Evolutionary conservation across 768 basidiomycete genomes (phyloP).

Genomic region (Suillus americanus): DNA sequence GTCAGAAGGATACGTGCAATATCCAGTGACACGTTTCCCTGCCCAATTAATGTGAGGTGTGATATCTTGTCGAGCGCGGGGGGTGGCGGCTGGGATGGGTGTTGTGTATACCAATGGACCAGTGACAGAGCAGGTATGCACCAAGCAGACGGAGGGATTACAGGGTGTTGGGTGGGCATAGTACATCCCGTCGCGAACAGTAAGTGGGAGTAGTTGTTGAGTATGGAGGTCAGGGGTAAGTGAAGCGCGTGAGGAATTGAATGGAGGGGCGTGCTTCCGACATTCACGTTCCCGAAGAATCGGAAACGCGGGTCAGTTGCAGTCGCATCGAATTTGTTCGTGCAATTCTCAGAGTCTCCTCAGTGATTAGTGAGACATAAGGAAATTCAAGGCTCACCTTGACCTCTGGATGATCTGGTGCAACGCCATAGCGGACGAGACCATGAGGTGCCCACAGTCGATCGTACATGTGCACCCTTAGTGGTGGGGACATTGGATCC

Average conservation of each 20-base stretch:
- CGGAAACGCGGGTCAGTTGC: conserved; percentile 78
- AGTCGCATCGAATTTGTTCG: conserved; percentile 86
- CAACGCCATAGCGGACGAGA: conserved; percentile 92
- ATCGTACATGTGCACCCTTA: conserved; percentile 87
- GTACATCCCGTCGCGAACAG: conserved; percentile 87
- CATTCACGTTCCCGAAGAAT: conserved; percentile 90
- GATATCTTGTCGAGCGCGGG: conserved; percentile 62
- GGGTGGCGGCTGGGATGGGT: conserved; percentile 66
- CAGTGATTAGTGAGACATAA: conserved; percentile 13
- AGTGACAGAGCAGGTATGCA: conserved; percentile 77
- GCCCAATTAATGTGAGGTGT: conserved; percentile 86
- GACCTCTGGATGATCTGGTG: conserved; percentile 98
- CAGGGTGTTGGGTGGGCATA: conserved; percentile 56
- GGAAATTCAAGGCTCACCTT: conserved; percentile 50
- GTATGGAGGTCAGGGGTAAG: conserved; percentile 61
- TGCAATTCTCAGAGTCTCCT: conserved; percentile 74
- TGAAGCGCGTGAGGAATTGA: conserved; percentile 52
- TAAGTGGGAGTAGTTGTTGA: conserved; percentile 78
- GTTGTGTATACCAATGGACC: conserved; percentile 96
- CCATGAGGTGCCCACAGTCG: conserved; percentile 94
- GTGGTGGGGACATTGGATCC: conserved; percentile 30
- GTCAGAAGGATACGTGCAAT: conserved; percentile 88
- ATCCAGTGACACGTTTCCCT: conserved; percentile 94
- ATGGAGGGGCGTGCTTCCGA: conserved; percentile 37
- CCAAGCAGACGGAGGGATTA: conserved; percentile 44